Evolutionary conservation across 768 basidiomycete genomes (phyloP), one percentile per base, ranked within the genome.

Genomic region (Lactarius tabidus): DNA sequence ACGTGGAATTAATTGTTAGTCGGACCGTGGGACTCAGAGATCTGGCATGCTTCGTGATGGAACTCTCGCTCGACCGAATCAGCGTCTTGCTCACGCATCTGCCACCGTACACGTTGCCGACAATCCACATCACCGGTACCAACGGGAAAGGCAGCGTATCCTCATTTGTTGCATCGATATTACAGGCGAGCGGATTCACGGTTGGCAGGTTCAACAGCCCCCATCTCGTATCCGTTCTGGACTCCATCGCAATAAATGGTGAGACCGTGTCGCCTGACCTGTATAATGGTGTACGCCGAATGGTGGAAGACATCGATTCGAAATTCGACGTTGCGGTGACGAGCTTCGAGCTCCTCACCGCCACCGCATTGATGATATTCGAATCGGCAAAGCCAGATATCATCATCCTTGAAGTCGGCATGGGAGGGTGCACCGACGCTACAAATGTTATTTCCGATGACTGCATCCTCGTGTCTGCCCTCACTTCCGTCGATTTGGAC

Each of bases 121-220:
- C 94, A 0, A 80, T 91, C 39, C 97, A 99, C 72, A 82, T 98
- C 63, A 87, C 94, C 9, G 97, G 97, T 0, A 99, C 97, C 0
- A 98, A 99, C 76, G 96, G 96, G 10, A 99, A 98, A 75, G 97
- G 97, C 39, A 95, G 92, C 70, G 93, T 96, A 15, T 87, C 93
- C 1, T 88, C 89, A 6, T 79, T 94, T 39, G 74, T 97, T 14
- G 85, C 91, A 0, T 92, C 92, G 51, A 89, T 93, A 70, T 77
- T 98, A 9, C 72, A 74, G 6, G 75, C 80, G 0, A 78, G 87
- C n/a, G 75, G 79, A 1, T 79, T 90, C 59, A 78, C 78, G 26
- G 80, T 91, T 14, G 97, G 93, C 8, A 82, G 90, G 39, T 98
- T 92, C 82, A 98, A 95, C 75, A 91, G 87, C 67, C 97, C 97